These are phyloP conservation scores for Ceratobasidium sp. DNA, from an alignment of 1,284 basidiomycete genomes.

Conservation along the genomic window DNA sequence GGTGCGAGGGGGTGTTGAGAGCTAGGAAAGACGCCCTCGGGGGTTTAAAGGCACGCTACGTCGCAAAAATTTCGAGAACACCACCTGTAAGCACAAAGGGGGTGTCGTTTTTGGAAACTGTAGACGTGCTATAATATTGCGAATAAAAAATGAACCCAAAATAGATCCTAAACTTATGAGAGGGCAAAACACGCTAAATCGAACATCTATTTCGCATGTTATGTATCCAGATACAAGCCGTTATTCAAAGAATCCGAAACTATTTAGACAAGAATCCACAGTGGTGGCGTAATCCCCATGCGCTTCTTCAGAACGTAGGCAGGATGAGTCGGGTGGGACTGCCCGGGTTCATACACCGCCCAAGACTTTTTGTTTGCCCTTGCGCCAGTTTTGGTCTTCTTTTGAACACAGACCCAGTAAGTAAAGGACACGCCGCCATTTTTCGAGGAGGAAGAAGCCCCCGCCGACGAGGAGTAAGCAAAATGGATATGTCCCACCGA, in stretches of 20 bases:
- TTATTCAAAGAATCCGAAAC: not conserved
- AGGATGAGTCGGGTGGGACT: not conserved
- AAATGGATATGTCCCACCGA: not conserved
- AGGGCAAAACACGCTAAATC: not conserved
- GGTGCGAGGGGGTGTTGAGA: not conserved
- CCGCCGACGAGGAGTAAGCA: not conserved
- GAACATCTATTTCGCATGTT: not conserved
- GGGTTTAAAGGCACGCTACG: not conserved
- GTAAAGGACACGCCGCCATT: not conserved
- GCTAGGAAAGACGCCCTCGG: not conserved
- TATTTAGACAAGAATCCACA: not conserved
- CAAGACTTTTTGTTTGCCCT: not conserved
- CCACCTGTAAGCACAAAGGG: not conserved
- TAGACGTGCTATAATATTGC: not conserved
- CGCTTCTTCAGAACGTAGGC: not conserved
- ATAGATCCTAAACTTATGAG: not conserved
- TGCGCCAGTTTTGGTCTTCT: not conserved
- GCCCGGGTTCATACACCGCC: conserved; percentile 2
- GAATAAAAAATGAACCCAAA: not conserved
- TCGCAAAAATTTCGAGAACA: not conserved
- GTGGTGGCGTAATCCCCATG: not conserved
- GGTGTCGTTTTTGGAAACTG: not conserved
- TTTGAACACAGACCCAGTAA: not conserved
- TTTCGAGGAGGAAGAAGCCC: not conserved
- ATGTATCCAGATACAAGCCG: not conserved